Base-by-base conservation (phyloP, 2,329 filamentous ascomycete genomes). In the Trichoderma hamatum region DNA sequence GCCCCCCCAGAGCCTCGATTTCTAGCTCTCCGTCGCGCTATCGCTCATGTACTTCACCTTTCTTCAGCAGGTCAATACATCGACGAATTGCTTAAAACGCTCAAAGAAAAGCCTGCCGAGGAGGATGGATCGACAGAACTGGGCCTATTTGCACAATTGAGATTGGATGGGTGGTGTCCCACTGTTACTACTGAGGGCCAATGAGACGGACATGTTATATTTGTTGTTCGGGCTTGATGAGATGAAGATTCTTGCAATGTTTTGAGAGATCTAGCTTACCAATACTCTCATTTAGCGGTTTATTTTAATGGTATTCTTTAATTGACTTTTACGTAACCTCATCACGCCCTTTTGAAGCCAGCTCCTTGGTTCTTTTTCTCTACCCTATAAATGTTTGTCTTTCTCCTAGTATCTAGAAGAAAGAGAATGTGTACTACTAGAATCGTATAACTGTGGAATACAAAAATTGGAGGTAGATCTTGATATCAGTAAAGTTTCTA, bases 21-120 rank as follows among this genome's bases (percentile, higher is more conserved):
- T 58, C 73, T 80, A n/a, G 76, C 76, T 3, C 32, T 79, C 56
- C 77, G 80, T 68, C 56, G 74, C 59, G 76, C 77, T n/a, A 77
- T 79, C 71, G 75, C 72, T 34, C 71, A 78, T 67, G 75, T 80
- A 52, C 73, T 80, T 36, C 73, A 76, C 72, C 70, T 80, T 49
- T 77, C 77, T 32, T 73, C 66, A 46, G 75, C 75, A 1, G 75
- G 75, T 19, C 72, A 74, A n/a, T 79, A 79, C 63, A 79, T 79
- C 59, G 73, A 78, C 39, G 73, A 67, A 26, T 69, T 78, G 26
- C 73, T 79, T 13, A 11, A n/a, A 19, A 61, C 60, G 32, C 30
- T 58, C 14, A 49, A 68, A 10, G 55, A 64, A 24, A 51, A 68
- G n/a, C 28, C 7, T 30, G 30, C 61, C 11, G 54, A 43, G 32